phyloP scores from a whole-genome alignment of 495 filamentous ascomycete genomes.

The Aspergillus sclerotiicarbonarius region DNA sequence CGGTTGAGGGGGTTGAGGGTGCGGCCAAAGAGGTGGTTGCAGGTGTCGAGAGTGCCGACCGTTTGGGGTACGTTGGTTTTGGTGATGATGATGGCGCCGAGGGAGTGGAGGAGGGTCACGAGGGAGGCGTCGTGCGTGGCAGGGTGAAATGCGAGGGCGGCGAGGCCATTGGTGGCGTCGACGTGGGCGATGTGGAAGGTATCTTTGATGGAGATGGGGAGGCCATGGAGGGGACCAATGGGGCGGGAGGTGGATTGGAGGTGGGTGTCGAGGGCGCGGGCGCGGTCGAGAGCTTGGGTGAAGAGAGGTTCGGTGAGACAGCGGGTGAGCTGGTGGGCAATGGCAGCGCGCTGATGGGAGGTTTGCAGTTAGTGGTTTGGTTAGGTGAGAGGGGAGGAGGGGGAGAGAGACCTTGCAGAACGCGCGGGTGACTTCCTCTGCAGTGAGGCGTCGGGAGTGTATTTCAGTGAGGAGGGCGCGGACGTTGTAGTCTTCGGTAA shows the following conservation, averaged over 20 bases:
- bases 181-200: constrained; percentile 60
- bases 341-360: constrained; percentile 46
- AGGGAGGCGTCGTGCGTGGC: constrained; percentile 43
- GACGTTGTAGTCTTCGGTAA: constrained; percentile 58
- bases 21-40: constrained; percentile 53
- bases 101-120: constrained; percentile 37
- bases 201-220: constrained; percentile 67
- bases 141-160: constrained; percentile 51
- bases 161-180: constrained; percentile 59
- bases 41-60: constrained; percentile 40
- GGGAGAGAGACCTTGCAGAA: constrained; percentile 44
- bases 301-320: constrained; percentile 70
- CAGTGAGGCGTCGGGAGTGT: constrained; percentile 33
- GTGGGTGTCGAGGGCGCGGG: constrained; percentile 57
- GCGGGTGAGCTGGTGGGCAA: constrained; percentile 62
- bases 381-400: not conserved
- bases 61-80: constrained; percentile 67
- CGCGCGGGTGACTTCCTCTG: constrained; percentile 45
- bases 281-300: constrained; percentile 55
- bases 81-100: constrained; percentile 57
- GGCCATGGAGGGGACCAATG: constrained; percentile 63
- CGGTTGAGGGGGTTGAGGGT: constrained; percentile 63
- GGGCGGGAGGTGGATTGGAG: constrained; percentile 45
- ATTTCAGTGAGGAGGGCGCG: constrained; percentile 50
- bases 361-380: not conserved